phyloP scores from a whole-genome alignment of 345 rosid species.

The Anacardium occidentale region DNA sequence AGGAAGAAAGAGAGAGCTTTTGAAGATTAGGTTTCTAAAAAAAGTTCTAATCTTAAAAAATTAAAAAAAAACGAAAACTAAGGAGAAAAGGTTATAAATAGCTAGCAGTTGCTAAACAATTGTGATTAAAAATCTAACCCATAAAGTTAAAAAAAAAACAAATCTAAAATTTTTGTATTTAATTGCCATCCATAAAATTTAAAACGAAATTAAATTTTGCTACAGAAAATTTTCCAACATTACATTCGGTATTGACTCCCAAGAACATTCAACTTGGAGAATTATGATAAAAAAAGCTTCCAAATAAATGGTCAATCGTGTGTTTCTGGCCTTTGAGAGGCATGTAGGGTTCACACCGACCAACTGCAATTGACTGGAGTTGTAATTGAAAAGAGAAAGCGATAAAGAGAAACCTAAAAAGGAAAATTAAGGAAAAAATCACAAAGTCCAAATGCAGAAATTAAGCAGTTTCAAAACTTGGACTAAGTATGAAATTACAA shows the following conservation, averaged over 20 bases:
- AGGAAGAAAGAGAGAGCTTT: not conserved
- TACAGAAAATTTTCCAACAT: no score
- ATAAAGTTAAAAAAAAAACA: no score
- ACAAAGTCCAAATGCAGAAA: not conserved
- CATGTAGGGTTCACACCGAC: conserved; percentile 2
- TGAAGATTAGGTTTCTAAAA: no score
- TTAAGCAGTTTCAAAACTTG: not conserved
- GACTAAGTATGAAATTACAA: not conserved
- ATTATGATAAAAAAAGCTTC: not conserved
- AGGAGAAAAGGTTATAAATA: no score
- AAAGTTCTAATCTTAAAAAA: no score
- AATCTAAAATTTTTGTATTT: no score
- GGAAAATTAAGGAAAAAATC: not conserved
- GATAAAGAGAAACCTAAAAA: not conserved
- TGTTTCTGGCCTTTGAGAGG: not conserved
- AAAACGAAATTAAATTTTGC: no score
- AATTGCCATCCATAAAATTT: no score
- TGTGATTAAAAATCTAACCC: no score
- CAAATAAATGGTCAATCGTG: not conserved
- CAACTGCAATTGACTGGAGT: not conserved
- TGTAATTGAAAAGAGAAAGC: not conserved
- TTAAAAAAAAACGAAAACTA: no score
- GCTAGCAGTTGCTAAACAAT: no score
- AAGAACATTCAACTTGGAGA: not conserved
- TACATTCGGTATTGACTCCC: no score